Base-by-base conservation (phyloP, 192 early-diverging fungal genomes). In the Coemansia sp. region DNA sequence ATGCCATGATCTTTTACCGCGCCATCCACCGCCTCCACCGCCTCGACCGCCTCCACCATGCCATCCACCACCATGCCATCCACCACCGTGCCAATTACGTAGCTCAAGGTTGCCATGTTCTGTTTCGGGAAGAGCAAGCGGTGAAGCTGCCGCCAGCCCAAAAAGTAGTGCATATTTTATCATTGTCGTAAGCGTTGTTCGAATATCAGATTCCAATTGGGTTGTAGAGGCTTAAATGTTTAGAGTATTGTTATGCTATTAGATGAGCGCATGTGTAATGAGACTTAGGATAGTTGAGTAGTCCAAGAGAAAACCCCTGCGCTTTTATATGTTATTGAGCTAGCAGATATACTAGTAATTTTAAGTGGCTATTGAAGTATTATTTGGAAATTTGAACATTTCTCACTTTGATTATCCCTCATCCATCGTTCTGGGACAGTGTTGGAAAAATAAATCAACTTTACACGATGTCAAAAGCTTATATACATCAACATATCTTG, bases 101-200 rank as follows among this genome's bases (percentile, higher is more conserved):
- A 54, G 51, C 19, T 21, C 51, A 54, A 54, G 51, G 21, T 52
- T 21, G 0, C 22, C 13, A 26, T 54, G 51, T 4, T 21, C 51
- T 9, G 19, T 9, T 12, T 54, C 51, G 51, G 21, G 7, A 6
- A 1, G 51, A 10, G 51, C 21, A 26, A 54, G 51, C 51, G 51
- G 51, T 26, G 51, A 19, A 26, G 51, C 51, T 13, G 51, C 51
- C 8, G 51, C 51, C 51, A 54, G 6, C 12, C 51, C 51, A 26
- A 54, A 54, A 26, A 54, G 51, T 8, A 54, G 51, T 52, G 49
- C 49, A 21, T 52, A 52, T 19, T 52, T 52, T 18, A 52, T 13
- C 49, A 52, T 52, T 49, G 42, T 49, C 47, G 15, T n/a, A 49
- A 16, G 47, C 12, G 15, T n/a, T 16, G 6, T n/a, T 13, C 42